phyloP scores from a whole-genome alignment of 208 protist genomes.

The Leishmania lainsoni region DNA sequence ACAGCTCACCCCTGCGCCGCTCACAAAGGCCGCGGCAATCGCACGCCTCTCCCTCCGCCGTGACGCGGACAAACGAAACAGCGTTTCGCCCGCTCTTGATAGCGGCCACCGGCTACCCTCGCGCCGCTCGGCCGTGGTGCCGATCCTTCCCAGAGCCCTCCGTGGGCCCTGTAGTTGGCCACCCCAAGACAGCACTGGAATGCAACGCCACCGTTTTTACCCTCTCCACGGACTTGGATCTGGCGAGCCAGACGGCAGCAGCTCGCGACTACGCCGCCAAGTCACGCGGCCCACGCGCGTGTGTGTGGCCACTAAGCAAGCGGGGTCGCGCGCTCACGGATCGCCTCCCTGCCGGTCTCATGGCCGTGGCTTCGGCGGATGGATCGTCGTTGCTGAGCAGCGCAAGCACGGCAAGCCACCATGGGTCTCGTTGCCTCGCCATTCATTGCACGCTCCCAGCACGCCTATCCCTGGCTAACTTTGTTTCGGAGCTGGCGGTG shows the following conservation, averaged over 20 bases:
- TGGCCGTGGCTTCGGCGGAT: slow-evolving; percentile 35
- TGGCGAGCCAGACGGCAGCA: slow-evolving; percentile 31
- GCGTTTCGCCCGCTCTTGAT: slow-evolving; percentile 44
- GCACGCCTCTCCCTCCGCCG: not conserved
- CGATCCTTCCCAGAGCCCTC: slow-evolving; percentile 57
- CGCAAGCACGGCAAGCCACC: not conserved
- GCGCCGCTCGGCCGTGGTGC: slow-evolving; percentile 47
- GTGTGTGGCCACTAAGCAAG: slow-evolving; percentile 60
- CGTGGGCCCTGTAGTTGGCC: not conserved
- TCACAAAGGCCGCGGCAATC: not conserved
- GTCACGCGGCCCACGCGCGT: slow-evolving; percentile 39
- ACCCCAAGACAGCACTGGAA: not conserved
- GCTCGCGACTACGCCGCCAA: slow-evolving; percentile 36
- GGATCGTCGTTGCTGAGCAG: slow-evolving; percentile 16
- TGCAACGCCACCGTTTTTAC: slow-evolving; percentile 11
- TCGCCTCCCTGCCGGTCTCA: slow-evolving; percentile 65
- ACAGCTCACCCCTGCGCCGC: not conserved
- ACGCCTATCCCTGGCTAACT: slow-evolving; percentile 42
- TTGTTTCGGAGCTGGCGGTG: slow-evolving; percentile 54
- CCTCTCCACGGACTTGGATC: slow-evolving; percentile 37
- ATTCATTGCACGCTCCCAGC: slow-evolving; percentile 74
- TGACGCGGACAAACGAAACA: not conserved
- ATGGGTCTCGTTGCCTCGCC: slow-evolving; percentile 45
- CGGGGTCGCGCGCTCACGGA: slow-evolving; percentile 65
- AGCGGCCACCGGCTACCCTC: slow-evolving; percentile 30